Conservation (phyloP, 306 rosid genomes). For the Vigna unguiculata region DNA sequence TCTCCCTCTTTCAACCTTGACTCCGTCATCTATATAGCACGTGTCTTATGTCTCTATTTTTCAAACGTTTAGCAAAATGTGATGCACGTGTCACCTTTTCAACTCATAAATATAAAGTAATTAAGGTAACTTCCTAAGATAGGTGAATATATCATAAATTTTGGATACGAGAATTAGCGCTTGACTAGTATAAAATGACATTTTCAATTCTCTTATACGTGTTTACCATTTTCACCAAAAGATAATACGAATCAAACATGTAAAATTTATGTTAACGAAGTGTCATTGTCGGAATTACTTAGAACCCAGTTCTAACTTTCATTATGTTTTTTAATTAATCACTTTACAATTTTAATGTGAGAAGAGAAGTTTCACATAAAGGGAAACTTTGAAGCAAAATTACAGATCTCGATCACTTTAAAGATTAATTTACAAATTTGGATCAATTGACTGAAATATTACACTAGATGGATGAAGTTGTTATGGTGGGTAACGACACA, state of each 20-base stretch:
- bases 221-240: neutral
- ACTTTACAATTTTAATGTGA: too few species aligned
- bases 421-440: too few species aligned
- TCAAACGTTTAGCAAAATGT: neutral
- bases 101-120: neutral
- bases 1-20: neutral
- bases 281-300: too few species aligned
- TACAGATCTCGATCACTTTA: too few species aligned
- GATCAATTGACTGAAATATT: too few species aligned
- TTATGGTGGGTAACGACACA: too few species aligned
- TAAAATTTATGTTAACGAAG: neutral
- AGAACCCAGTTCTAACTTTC: too few species aligned
- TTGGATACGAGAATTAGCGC: neutral
- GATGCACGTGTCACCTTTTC: constrained; percentile 13
- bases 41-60: neutral
- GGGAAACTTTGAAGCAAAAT: too few species aligned
- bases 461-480: too few species aligned
- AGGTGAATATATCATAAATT: neutral
- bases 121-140: neutral
- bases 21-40: neutral
- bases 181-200: neutral
- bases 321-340: too few species aligned
- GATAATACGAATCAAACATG: neutral
- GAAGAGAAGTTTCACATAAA: too few species aligned
- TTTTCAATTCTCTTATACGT: neutral